Evolutionary conservation across 495 filamentous ascomycete genomes (phyloP).

Genomic region (Penicillium mononematosum): DNA sequence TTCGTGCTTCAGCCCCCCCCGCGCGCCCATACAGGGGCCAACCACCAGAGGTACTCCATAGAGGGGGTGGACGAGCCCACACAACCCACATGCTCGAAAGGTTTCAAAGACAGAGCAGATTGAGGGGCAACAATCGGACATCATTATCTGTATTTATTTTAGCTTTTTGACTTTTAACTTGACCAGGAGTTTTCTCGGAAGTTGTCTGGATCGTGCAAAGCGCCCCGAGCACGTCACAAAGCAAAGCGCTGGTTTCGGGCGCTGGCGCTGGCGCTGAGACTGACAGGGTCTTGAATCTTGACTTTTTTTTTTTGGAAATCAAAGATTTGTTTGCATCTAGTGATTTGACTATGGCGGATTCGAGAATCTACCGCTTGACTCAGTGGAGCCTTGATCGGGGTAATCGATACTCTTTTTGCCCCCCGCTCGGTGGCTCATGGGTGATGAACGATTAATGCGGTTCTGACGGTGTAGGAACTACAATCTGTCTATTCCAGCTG

Average conservation of each 20-base stretch:
- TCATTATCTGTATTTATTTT: neutral
- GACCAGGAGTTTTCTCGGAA: neutral
- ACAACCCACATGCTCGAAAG: neutral
- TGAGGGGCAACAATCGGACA: neutral
- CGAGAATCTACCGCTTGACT: neutral
- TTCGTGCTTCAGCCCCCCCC: slow-evolving; percentile 7
- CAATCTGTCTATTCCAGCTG: neutral
- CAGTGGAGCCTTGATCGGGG: neutral
- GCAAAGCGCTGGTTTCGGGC: neutral
- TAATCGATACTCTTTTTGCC: neutral
- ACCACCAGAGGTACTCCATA: neutral
- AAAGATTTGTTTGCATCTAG: neutral
- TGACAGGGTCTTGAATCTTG: slow-evolving; percentile 7
- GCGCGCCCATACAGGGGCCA: slow-evolving; percentile 8
- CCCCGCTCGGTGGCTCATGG: neutral
- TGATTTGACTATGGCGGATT: slow-evolving; percentile 4
- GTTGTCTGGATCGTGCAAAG: slow-evolving; percentile 7
- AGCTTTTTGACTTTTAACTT: slow-evolving; percentile 3
- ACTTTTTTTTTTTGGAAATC: neutral
- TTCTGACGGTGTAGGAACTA: neutral
- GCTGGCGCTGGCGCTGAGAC: neutral
- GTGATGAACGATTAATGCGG: neutral
- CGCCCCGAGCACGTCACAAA: slow-evolving; percentile 9
- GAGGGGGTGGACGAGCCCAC: slow-evolving; percentile 3
- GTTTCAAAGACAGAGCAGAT: slow-evolving; percentile 1